These are phyloP conservation scores for Alisma plantagoaquatica DNA, from an alignment of 106 monocot species.

Conservation along the genomic window DNA sequence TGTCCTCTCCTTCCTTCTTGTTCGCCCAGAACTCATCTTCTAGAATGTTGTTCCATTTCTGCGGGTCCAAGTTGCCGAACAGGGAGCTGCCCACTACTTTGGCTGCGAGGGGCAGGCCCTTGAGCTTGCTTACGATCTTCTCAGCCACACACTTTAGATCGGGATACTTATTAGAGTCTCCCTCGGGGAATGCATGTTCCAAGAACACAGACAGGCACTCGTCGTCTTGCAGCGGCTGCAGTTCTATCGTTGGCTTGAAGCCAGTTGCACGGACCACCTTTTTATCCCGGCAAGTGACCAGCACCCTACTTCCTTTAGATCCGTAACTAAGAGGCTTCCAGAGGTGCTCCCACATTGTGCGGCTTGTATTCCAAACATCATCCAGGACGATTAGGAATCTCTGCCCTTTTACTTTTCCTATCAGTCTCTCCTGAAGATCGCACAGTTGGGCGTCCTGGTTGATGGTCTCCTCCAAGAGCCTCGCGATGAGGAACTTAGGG, in stretches of 20 bases:
- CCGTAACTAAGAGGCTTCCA: too few species aligned
- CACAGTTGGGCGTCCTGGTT: too few species aligned
- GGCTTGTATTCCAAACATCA: too few species aligned
- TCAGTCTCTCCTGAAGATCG: too few species aligned
- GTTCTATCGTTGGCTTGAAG: background rate
- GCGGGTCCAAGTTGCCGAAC: background rate
- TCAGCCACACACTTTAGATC: background rate
- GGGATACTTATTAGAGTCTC: background rate
- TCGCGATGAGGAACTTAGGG: too few species aligned
- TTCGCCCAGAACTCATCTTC: constrained; percentile 12
- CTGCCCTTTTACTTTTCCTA: too few species aligned
- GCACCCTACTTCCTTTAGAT: too few species aligned
- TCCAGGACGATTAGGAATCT: too few species aligned
- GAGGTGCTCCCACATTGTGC: too few species aligned
- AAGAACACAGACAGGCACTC: constrained; percentile 4
- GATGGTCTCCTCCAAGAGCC: too few species aligned
- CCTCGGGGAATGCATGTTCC: background rate
- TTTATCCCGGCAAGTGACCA: too few species aligned
- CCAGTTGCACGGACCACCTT: too few species aligned
- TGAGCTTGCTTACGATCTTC: constrained; percentile 1
- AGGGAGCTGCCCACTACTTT: background rate
- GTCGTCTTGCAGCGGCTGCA: background rate
- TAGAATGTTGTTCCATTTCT: constrained; percentile 17
- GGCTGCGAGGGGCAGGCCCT: constrained; percentile 2
- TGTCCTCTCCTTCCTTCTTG: constrained; percentile 3